These are phyloP conservation scores for Annulohypoxylon moriforme DNA, from an alignment of 495 filamentous ascomycete species.

Conservation along the genomic window DNA sequence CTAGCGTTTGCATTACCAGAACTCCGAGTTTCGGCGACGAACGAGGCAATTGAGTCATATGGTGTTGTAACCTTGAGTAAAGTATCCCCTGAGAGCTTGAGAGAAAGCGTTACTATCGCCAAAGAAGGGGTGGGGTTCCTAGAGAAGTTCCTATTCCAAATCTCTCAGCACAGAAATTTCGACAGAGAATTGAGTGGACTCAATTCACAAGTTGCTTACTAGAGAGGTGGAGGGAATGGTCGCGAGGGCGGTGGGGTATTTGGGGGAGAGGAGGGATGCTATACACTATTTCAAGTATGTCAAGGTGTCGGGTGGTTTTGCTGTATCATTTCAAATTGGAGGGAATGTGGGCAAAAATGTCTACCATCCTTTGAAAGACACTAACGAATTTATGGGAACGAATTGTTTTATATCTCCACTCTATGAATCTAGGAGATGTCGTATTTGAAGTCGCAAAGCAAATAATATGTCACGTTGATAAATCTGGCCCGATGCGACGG, in stretches of 20 bases:
- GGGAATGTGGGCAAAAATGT: too few species aligned
- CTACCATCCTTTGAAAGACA: too few species aligned
- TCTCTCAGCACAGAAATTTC: conserved; percentile 77
- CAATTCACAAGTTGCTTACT: conserved; percentile 50
- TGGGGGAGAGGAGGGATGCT: background rate
- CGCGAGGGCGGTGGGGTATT: background rate
- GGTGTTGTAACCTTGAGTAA: conserved; percentile 73
- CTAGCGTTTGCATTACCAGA: conserved; percentile 67
- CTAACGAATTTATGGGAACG: too few species aligned
- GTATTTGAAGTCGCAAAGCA: too few species aligned
- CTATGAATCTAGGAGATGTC: too few species aligned
- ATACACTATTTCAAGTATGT: background rate
- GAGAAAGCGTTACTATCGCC: conserved; percentile 65
- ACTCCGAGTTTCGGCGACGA: conserved; percentile 58
- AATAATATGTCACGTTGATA: too few species aligned
- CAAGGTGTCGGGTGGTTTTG: background rate
- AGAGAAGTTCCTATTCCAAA: conserved; percentile 70
- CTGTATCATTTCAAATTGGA: too few species aligned
- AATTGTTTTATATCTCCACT: too few species aligned
- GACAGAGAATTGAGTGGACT: conserved; percentile 78
- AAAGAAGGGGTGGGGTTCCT: conserved; percentile 73
- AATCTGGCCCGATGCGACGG: too few species aligned
- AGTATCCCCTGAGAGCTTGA: conserved; percentile 63
- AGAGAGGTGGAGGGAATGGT: background rate
- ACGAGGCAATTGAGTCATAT: conserved; percentile 71